phyloP scores from a whole-genome alignment of 1,139 yeast species.

The Zygoascus hellenicus region DNA sequence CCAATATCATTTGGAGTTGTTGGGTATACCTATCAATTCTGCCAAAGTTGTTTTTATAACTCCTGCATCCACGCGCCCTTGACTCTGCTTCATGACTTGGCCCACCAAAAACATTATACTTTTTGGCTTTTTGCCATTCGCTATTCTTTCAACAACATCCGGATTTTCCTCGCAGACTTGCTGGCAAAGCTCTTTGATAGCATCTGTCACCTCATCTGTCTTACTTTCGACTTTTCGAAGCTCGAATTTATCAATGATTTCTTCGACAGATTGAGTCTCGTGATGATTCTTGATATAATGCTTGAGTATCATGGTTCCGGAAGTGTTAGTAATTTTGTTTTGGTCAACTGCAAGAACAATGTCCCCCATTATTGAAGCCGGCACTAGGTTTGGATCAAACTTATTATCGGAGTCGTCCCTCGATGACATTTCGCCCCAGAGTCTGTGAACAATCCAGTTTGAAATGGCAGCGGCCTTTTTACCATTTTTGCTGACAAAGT shows the following conservation, averaged over 20 bases:
- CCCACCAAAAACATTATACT: conserved; percentile 77
- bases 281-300: conserved; percentile 47
- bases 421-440: conserved; percentile 53
- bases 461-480: conserved; percentile 39
- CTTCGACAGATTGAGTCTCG: conserved; percentile 30
- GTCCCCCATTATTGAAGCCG: conserved; percentile 38
- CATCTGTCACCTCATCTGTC: conserved; percentile 35
- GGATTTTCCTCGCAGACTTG: conserved; percentile 48
- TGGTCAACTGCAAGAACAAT: conserved; percentile 40
- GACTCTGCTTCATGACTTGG: conserved; percentile 70
- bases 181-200: conserved; percentile 48
- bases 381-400: conserved; percentile 37
- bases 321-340: conserved; percentile 44
- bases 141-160: conserved; percentile 52
- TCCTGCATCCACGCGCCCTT: conserved; percentile 43
- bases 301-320: conserved; percentile 59
- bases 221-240: conserved; percentile 38
- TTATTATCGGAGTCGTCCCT: conserved; percentile 40
- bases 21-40: conserved; percentile 1
- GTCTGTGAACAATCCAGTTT: conserved; percentile 82
- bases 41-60: conserved; percentile 13
- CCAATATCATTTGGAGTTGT: too few relatives aligned
- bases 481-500: conserved; percentile 22
- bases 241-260: conserved; percentile 52
- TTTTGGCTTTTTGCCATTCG: conserved; percentile 51